Evolutionary conservation across 73 alveolate genomes (phyloP), one percentile per base, ranked within the genome.

Genomic region (Paramecium biaurelia): DNA sequence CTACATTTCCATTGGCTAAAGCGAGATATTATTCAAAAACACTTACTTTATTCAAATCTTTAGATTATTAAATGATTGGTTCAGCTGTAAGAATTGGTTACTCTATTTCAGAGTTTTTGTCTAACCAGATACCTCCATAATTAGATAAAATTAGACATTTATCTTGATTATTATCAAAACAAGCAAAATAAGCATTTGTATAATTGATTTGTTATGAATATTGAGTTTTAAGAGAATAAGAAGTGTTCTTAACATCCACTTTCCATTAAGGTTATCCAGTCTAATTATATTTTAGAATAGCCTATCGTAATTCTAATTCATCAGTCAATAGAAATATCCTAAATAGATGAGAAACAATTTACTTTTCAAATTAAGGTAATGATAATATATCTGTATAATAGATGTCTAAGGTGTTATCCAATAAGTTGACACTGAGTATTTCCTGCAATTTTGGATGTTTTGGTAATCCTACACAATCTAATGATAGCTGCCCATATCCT

Each of bases 391-490:
- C 84, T 12, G 84, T 63, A 12, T 63, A 63, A 26, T 63, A 63
- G 4, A 63, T 63, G 21, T 63, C 84, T 63, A 30, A 26, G 24
- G 84, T 63, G 12, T 63, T 63, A 63, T 63, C 84, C 23, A 63
- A 30, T 63, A 63, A 20, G 12, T 63, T 63, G 30, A 63, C 84
- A 12, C 49, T 63, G 20, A 63, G 84, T 30, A 63, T 63, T 32
- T 63, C 84, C 11, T 63, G 11, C 45, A 63, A 63, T 79, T 79
- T 79, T 6, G 90, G 90, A 79, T 79, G 90, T 42, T 79, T 79
- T 11, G 90, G 90, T 79, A 79, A 45, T 23, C 76, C 90, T 1
- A 79, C 72, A 45, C 90, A 79, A 30, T 79, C 74, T 63, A 63
- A 63, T 30, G 26, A 53, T 53, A 63, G 41, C 41, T 63, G 41